Base-by-base conservation (phyloP, 805 yeast species). In the Kuraishia cidri region DNA sequence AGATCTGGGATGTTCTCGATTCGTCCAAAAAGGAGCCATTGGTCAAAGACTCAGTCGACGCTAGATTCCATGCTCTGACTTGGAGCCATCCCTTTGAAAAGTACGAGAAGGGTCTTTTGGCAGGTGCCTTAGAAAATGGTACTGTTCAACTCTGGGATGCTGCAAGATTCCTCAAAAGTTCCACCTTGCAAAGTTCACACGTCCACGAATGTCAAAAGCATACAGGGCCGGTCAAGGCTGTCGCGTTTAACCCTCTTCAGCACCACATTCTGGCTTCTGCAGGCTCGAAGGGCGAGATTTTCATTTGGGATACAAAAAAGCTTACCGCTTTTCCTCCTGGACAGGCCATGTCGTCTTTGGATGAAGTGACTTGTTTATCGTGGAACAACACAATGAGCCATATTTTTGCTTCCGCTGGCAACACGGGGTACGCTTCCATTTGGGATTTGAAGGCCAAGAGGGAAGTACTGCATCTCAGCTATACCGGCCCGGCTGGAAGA, bases 371-470 rank as follows among this genome's bases (percentile, higher is more conserved):
- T 24, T 72, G 83, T 24, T 72, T 92, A 18, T 74, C 96, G 3
- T 92, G 97, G 97, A 92, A 92, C 61, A 75, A 79, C 49, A 63
- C 72, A 23, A 79, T 83, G 35, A 62, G 80, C 25, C 94, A 90
- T 49, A 88, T 92, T 43, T 75, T 92, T 55, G 97, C 97, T 13
- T 69, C 85, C 33, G 94, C 95, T 9, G 86, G 95, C 30, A 72
- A 76, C 45, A 72, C 85, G 11, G 94, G 94, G 11, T 82, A 75
- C 53, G 79, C 96, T 3, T 80, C 96, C 1, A 79, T 92, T 43
- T 92, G 97, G 97, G 97, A 92, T 58, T 64, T 88, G 43, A 83
- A 82, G 49, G 76, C 87, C 26, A 80, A 79, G 52, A 74, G 85
- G 48, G 97, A 90, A 58, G 95, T 90, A 16, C 62, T 92, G 39